Evolutionary conservation across 106 monocot genomes (phyloP).

Genomic region (Triglochin maritima): DNA sequence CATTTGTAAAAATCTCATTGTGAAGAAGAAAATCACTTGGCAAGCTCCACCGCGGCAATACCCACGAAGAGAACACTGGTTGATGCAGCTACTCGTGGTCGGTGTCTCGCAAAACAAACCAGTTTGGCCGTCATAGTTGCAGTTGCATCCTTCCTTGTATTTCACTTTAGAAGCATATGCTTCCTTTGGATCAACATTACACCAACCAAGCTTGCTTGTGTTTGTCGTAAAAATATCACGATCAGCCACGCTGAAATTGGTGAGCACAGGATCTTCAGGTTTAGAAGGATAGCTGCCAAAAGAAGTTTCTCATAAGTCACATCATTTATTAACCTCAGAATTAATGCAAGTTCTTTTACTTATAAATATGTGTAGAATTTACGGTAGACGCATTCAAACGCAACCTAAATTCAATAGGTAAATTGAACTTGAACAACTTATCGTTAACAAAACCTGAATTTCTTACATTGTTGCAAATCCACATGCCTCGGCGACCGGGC

Average conservation of each 20-base stretch:
- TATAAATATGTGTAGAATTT: no score
- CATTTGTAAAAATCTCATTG: no score
- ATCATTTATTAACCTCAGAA: no score
- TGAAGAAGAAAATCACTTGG: constrained; percentile 34
- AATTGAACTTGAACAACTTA: constrained; percentile 29
- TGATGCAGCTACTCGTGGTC: constrained; percentile 58
- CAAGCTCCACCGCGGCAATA: constrained; percentile 90
- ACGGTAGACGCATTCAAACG: no score
- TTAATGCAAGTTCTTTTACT: no score
- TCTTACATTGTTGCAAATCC: constrained; percentile 56
- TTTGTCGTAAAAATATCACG: constrained; percentile 66
- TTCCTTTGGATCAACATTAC: constrained; percentile 70
- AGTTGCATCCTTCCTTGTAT: constrained; percentile 64
- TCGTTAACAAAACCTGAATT: constrained; percentile 16
- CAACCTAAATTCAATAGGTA: no score
- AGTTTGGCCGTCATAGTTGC: constrained; percentile 69
- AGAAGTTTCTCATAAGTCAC: no score
- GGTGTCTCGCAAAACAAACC: constrained; percentile 72
- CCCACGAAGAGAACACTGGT: constrained; percentile 84
- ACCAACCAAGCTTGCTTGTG: constrained; percentile 61
- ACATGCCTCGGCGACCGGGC: constrained; percentile 68
- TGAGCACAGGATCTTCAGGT: constrained; percentile 31
- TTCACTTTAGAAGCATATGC: constrained; percentile 55
- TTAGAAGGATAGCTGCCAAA: no score
- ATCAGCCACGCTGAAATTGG: constrained; percentile 58